A percentile compares a stretch with the other conserved stretches of the same genome.
Evolutionary conservation across 768 basidiomycete species (phyloP).

Genomic region (Suillus discolor): DNA sequence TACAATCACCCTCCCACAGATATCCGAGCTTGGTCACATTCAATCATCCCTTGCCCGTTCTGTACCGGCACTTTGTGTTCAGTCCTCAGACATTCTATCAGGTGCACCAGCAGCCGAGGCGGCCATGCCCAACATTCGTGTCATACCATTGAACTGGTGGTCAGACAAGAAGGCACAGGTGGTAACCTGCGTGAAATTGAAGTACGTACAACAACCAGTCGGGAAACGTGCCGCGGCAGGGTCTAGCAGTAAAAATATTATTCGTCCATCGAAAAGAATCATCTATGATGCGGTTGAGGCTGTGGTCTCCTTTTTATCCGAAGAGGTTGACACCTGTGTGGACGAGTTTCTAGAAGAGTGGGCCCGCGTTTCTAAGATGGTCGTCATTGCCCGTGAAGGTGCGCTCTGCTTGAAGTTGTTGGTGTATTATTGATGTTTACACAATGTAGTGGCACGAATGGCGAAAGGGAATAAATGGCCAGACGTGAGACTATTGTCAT

Average conservation of each 20-base stretch:
- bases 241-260: conserved; percentile 53
- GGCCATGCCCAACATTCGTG: conserved; percentile 89
- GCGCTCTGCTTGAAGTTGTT: conserved; percentile 19
- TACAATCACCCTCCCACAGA: conserved; percentile 38
- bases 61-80: conserved; percentile 83
- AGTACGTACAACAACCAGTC: conserved; percentile 86
- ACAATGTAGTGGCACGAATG: conserved; percentile 74
- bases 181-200: conserved; percentile 87
- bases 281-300: conserved; percentile 89
- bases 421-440: conserved; percentile 8
- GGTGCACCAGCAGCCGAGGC: conserved; percentile 88
- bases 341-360: conserved; percentile 92
- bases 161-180: conserved; percentile 78
- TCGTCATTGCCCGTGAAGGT: conserved; percentile 91
- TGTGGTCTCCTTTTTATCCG: conserved; percentile 85
- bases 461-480: conserved; percentile 69
- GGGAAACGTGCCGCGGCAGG: conserved; percentile 64
- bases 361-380: conserved; percentile 92
- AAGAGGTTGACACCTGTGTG: conserved; percentile 85
- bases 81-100: conserved; percentile 77
- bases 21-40: conserved; percentile 53
- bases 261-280: conserved; percentile 85
- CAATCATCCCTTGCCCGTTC: conserved; percentile 77
- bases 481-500: conserved; percentile 82
- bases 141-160: conserved; percentile 93